Base-by-base conservation (phyloP, 371 early-diverging fungal genomes). In the Smittium culicis region DNA sequence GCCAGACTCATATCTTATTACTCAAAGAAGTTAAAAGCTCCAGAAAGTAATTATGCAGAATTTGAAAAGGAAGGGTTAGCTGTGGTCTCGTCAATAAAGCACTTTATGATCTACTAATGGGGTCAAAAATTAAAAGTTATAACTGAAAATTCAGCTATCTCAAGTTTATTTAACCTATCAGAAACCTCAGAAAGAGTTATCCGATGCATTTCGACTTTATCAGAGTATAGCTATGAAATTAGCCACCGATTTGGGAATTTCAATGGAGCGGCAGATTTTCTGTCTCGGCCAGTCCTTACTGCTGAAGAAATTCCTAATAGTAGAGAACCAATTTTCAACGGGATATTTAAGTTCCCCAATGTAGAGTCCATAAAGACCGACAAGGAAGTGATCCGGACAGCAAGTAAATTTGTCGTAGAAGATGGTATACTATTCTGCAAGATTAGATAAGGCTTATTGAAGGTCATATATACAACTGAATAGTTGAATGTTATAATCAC, bases 91-190 rank as follows among this genome's bases (percentile, higher is more conserved):
- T 45, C 45, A 45, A 45, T 45, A 45, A 45, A 45, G 45, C 45
- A 45, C 45, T 45, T 45, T 45, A 45, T n/a, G 45, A 11, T 45
- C 11, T 20, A 20, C 20, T 45, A 11, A 45, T 45, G 45, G 20
- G 45, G 45, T 45, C 45, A 45, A 45, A 11, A 45, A 11, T 45
- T 45, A 5, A 45, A 45, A 45, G 5, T 45, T 45, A 45, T 45
- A 45, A 45, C 45, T 45, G 45, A 45, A 11, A 45, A 45, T 20
- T 20, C 45, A 11, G 45, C 45, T 11, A 45, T 45, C 45, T 5
- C 45, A 45, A 45, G 45, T 45, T 45, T 45, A 45, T 45, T 45
- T 45, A 45, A 45, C 45, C 45, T 45, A 45, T 45, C 45, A 45
- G 20, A 45, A 45, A 5, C 45, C 45, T 45, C 45, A 45, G 45